phyloP scores from a whole-genome alignment of 331 rosid genomes.

The Pyrus hybrid region DNA sequence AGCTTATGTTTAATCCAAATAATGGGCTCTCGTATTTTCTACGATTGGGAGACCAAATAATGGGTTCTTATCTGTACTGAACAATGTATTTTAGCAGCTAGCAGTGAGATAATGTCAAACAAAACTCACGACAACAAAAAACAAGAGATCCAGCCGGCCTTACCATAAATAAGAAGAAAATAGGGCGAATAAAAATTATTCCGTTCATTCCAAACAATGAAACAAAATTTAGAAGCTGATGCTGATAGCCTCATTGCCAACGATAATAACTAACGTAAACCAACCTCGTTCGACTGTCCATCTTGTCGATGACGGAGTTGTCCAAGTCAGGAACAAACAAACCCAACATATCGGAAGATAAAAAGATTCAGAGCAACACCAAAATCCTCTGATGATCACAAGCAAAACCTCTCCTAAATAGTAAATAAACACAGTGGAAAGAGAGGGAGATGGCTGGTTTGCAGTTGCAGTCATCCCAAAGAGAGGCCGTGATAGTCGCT shows the following conservation, averaged over 20 bases:
- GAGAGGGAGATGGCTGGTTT: neutral
- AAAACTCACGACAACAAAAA: no score
- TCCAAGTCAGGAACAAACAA: neutral
- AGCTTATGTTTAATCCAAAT: no score
- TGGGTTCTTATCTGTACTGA: no score
- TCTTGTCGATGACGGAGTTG: neutral
- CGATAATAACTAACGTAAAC: neutral
- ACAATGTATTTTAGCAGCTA: no score
- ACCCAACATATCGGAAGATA: neutral
- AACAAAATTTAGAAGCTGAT: neutral
- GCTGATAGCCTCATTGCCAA: neutral
- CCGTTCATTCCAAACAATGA: neutral
- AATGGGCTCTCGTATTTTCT: no score
- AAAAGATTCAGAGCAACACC: neutral
- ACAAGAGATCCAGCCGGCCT: no score
- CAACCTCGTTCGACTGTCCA: neutral
- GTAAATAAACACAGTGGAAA: no score
- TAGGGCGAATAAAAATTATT: neutral
- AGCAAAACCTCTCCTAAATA: neutral
- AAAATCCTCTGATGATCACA: neutral
- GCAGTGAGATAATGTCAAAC: no score
- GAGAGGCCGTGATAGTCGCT: constrained; percentile 11
- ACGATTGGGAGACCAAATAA: no score
- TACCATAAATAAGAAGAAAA: no score
- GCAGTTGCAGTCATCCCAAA: neutral